Base-by-base conservation (phyloP, 2,329 filamentous ascomycete genomes). In the Cladosporium cucumerinum region DNA sequence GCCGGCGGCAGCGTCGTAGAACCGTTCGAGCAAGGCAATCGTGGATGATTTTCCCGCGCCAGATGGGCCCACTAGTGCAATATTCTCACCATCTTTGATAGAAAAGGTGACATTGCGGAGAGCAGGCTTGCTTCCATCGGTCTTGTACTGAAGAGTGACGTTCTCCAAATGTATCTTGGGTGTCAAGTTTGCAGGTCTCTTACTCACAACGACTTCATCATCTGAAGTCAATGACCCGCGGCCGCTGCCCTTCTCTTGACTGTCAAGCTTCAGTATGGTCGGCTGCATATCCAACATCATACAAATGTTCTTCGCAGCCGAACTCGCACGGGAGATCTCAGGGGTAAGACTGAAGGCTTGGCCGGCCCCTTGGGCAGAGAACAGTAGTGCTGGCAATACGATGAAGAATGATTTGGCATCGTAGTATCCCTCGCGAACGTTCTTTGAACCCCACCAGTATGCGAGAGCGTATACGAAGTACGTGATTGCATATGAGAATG, bases 1-100 rank as follows among this genome's bases (percentile, higher is more conserved):
- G 18, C 80, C 80, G 5, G 71, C 64, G 2, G 75, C 77, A 7
- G 78, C 75, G 59, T 81, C 79, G 65, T 78, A 81, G 69, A 81
- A 81, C 8, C 80, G 73, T 61, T 82, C 80, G 10, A 82, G 76
- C n/a, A 82, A 68, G n/a, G 79, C 73, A 12, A 82, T 74, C 1
- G 77, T 75, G n/a, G 78, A 79, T 1, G 78, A 79, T 69, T 82
- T 82, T 25, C 80, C 80, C 3, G 79, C 79, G 12, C 80, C 80
- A 49, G 77, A 80, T 21, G 78, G 76, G 2, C 80, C 80, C 1
- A 81, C 79, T 34, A 82, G 76, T 1, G 79, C 80, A 1, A 88
- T 77, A 0, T 83, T 86, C 62, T 86, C 78, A 3, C 85, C 85
- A 0, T 80, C 79, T 14, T 74, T 71, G 4, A 82, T 81, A 0